These are phyloP conservation scores for Rhodotorula sp. DNA, from an alignment of 1,284 basidiomycete species.

Conservation along the genomic window DNA sequence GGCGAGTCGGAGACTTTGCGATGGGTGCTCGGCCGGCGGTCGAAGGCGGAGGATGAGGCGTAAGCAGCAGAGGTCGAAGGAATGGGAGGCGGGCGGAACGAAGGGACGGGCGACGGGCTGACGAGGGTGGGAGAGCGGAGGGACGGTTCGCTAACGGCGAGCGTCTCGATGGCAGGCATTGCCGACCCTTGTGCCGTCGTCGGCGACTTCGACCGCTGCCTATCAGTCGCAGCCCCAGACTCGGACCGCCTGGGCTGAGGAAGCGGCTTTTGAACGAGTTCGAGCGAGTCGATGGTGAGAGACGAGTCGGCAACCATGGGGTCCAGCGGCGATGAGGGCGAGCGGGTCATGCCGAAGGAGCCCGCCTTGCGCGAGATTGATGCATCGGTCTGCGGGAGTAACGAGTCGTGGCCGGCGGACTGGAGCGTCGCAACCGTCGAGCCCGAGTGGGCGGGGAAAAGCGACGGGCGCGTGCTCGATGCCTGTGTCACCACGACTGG, in stretches of 20 bases:
- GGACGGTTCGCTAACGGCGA: too few species aligned
- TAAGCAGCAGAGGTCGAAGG: background rate
- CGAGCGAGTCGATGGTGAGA: conserved; percentile 30
- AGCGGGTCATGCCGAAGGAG: conserved; percentile 18
- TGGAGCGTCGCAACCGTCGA: conserved; percentile 1
- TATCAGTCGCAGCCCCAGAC: too few species aligned
- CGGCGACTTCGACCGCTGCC: background rate
- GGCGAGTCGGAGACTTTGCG: background rate
- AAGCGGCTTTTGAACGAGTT: conserved; percentile 4
- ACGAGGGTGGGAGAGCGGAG: background rate
- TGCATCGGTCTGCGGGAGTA: conserved; percentile 37
- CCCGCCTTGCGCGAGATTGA: conserved; percentile 19
- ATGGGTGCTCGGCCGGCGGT: conserved; percentile 1
- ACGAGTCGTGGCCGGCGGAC: conserved; percentile 28
- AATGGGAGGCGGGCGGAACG: conserved; percentile 5
- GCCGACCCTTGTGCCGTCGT: background rate
- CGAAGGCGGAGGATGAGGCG: background rate
- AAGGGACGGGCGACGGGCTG: background rate
- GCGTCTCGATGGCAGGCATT: background rate
- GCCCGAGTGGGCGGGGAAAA: conserved; percentile 2
- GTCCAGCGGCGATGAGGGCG: conserved; percentile 32
- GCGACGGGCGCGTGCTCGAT: background rate
- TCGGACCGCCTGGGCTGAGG: background rate
- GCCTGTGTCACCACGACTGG: background rate
- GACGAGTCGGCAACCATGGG: conserved; percentile 34